A percentile compares a stretch with the other conserved stretches of the same genome.
These are phyloP conservation scores for Acanthamoeba triangularis DNA, from an alignment of 208 protist species.

Conservation along the genomic window DNA sequence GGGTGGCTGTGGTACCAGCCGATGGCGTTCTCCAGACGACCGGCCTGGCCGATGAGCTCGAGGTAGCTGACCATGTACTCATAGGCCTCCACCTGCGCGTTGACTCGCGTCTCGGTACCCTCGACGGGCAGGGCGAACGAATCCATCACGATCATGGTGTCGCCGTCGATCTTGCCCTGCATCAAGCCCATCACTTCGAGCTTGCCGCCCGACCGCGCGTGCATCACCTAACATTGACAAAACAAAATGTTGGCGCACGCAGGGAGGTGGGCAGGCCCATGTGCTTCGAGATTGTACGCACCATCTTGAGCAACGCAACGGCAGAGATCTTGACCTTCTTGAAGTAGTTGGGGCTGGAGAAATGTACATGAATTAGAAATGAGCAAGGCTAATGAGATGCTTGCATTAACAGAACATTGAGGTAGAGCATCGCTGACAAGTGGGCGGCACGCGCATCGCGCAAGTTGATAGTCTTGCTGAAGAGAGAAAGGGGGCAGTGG, in stretches of 20 bases:
- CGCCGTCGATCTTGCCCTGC: conserved; percentile 95
- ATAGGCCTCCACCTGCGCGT: conserved; percentile 91
- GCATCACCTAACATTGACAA: conserved; percentile 91
- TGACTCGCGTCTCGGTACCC: conserved; percentile 97
- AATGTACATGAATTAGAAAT: neutral
- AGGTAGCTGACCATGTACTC: conserved; percentile 97
- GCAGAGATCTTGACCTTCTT: conserved; percentile 96
- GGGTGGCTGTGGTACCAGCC: conserved; percentile 98
- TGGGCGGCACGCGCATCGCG: neutral
- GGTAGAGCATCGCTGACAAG: no score
- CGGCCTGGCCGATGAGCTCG: conserved; percentile 91
- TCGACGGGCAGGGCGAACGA: conserved; percentile 98
- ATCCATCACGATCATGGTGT: conserved; percentile 97
- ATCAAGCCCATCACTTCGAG: conserved; percentile 96
- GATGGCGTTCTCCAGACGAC: conserved; percentile 93
- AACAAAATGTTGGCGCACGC: neutral
- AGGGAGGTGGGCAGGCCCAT: neutral
- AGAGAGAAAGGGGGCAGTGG: no score
- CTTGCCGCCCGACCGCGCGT: conserved; percentile 92
- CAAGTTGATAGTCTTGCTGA: neutral
- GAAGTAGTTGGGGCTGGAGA: conserved; percentile 93
- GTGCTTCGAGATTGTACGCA: conserved; percentile 69
- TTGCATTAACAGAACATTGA: no score
- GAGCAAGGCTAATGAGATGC: neutral
- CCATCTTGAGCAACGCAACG: conserved; percentile 97